Evolutionary conservation across 2,329 filamentous ascomycete genomes (phyloP), one percentile per base, ranked within the genome.

Genomic region (Sarocladium strictum): DNA sequence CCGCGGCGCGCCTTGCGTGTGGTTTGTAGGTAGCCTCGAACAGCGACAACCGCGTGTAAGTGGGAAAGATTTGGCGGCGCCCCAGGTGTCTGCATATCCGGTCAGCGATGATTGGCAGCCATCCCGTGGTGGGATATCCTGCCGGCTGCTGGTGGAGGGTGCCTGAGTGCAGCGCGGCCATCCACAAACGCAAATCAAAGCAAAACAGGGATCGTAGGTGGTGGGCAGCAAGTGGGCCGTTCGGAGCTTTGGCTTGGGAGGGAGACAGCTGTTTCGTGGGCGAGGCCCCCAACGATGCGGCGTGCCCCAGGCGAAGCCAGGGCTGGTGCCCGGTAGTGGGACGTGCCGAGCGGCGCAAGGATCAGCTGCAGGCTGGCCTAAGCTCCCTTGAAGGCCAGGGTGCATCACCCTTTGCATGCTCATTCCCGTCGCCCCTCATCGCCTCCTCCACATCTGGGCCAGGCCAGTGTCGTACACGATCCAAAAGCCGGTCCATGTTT

Each of bases 311-410:
- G 47, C 12, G n/a, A 35, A 51, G n/a, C 29, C 47, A 51, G 47
- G 24, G 40, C 21, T 33, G 47, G 11, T 29, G 47, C 29, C 47
- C 47, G 47, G 47, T 35, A 51, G 47, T 51, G 47, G 47, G 47
- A 51, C 47, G n/a, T 51, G 47, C 47, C 47, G 47, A 51, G 47
- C 47, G 47, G 47, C 47, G 47, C 47, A 51, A 35, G 47, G 47
- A 35, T 51, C 47, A 35, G 47, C 47, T 51, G 47, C 47, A 35
- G 29, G 27, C 26, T 51, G 26, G 47, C 26, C 47, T 51, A 17
- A 32, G 47, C 47, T 51, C 47, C 47, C 47, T 51, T 19, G 27
- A 19, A 27, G 14, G 6, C 47, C n/a, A 51, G 47, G 47, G 27
- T 35, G 29, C 29, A 11, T 33, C 17, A 14, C 29, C 47, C 47